These are phyloP conservation scores for Mycosphaerella sp. DNA, from an alignment of 2,329 filamentous ascomycete species.

Conservation along the genomic window DNA sequence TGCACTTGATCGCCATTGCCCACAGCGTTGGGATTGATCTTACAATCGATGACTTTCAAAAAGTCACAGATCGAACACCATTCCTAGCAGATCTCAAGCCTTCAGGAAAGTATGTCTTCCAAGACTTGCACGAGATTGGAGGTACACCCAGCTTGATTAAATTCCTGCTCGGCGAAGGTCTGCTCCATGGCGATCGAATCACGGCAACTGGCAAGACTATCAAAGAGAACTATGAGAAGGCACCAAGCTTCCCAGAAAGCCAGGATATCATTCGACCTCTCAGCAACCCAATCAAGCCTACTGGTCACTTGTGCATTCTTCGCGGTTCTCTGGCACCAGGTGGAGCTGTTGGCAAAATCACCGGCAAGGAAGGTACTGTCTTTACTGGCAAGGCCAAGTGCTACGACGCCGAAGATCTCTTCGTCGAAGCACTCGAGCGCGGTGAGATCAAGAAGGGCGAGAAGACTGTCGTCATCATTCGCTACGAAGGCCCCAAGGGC, in stretches of 20 bases:
- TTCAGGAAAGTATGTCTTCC: slow-evolving; percentile 49
- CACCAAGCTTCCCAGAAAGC: slow-evolving; percentile 58
- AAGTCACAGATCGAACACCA: slow-evolving; percentile 45
- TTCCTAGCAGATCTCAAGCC: slow-evolving; percentile 48
- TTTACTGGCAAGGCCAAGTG: slow-evolving; percentile 65
- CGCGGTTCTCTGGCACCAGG: slow-evolving; percentile 63
- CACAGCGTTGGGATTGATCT: slow-evolving; percentile 47
- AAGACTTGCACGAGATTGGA: slow-evolving; percentile 54
- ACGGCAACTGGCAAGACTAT: slow-evolving; percentile 48
- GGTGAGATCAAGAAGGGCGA: slow-evolving; percentile 67
- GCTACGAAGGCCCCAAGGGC: slow-evolving; percentile 67
- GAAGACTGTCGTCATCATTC: slow-evolving; percentile 69
- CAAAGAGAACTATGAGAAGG: slow-evolving; percentile 47
- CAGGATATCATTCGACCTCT: slow-evolving; percentile 65
- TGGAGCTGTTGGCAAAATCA: slow-evolving; percentile 68
- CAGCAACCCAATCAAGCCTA: slow-evolving; percentile 62
- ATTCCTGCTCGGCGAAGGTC: slow-evolving; percentile 45
- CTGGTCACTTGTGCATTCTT: slow-evolving; percentile 68
- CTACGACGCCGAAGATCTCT: slow-evolving; percentile 63
- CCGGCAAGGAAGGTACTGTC: slow-evolving; percentile 62
- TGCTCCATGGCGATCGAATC: slow-evolving; percentile 44
- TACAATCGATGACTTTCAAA: slow-evolving; percentile 48
- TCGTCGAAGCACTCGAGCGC: slow-evolving; percentile 60
- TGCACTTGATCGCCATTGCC: slow-evolving; percentile 48
- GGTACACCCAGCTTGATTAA: slow-evolving; percentile 47